Evolutionary conservation across 768 basidiomycete species (phyloP).

Genomic region (Suillus ampliporus): DNA sequence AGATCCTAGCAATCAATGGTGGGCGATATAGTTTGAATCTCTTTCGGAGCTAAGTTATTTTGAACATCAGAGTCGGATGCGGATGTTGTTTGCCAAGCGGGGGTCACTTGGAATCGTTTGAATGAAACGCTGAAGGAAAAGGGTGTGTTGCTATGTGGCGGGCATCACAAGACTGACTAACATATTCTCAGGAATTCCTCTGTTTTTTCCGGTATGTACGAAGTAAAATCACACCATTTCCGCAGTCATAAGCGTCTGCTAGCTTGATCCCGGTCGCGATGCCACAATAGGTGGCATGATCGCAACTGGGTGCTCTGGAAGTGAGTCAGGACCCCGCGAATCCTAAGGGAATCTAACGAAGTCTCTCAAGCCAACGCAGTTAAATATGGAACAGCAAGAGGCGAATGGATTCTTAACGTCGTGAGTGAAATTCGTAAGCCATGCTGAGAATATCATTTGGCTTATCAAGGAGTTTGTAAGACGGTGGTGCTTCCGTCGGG

Average conservation of each 20-base stretch:
- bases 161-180: conserved; percentile 1
- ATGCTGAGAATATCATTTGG: not conserved
- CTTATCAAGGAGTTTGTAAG: conserved; percentile 36
- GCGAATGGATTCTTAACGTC: conserved; percentile 81
- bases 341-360: not conserved
- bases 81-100: conserved; percentile 75
- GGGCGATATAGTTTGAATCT: conserved; percentile 22
- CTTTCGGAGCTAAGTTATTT: conserved; percentile 13
- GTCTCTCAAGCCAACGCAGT: conserved; percentile 65
- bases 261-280: conserved; percentile 24
- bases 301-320: conserved; percentile 81
- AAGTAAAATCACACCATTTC: not conserved
- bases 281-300: conserved; percentile 85
- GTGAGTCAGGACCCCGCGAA: conserved; percentile 44
- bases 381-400: conserved; percentile 81
- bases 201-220: conserved; percentile 21
- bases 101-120: conserved; percentile 76
- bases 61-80: conserved; percentile 59
- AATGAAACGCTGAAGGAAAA: conserved; percentile 67
- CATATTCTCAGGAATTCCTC: conserved; percentile 19
- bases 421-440: conserved; percentile 45
- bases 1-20: conserved; percentile 60
- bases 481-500: conserved; percentile 83
- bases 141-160: conserved; percentile 31
- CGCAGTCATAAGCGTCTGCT: not conserved